Conservation (phyloP, 2,329 filamentous ascomycete genomes). For the Zymoseptoria tritici region DNA sequence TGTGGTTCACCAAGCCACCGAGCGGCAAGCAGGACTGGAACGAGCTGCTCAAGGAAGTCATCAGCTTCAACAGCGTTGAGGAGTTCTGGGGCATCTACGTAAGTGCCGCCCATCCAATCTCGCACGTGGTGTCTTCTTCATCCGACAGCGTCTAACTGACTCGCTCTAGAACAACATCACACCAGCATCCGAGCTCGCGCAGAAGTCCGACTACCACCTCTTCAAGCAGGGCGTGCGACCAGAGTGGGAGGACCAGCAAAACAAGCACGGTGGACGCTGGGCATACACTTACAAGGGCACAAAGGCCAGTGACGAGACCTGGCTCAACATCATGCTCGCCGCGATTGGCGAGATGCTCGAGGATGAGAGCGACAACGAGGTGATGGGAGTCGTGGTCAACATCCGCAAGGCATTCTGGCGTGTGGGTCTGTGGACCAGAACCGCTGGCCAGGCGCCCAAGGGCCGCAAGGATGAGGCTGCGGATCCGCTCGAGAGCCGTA, state of each 20-base stretch:
- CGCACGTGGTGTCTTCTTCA: neutral
- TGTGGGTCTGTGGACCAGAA: conserved; percentile 94
- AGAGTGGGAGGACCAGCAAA: conserved; percentile 97
- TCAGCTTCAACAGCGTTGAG: conserved; percentile 96
- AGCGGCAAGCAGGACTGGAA: conserved; percentile 98
- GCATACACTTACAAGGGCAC: conserved; percentile 98
- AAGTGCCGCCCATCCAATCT: conserved; percentile 37
- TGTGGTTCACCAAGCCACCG: conserved; percentile 99
- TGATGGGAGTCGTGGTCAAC: conserved; percentile 99
- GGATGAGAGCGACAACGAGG: conserved; percentile 86
- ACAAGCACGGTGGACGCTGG: conserved; percentile 99
- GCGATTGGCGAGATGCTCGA: conserved; percentile 98
- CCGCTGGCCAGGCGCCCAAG: conserved; percentile 73
- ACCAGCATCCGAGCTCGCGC: conserved; percentile 84
- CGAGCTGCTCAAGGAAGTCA: conserved; percentile 94
- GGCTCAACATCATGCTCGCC: conserved; percentile 93
- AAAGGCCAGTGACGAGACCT: conserved; percentile 90
- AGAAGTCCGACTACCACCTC: conserved; percentile 98
- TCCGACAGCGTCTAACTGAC: conserved; percentile 9
- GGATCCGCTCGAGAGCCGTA: conserved; percentile 66
- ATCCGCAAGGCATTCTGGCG: conserved; percentile 97
- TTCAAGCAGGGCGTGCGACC: conserved; percentile 97
- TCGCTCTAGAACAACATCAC: conserved; percentile 86
- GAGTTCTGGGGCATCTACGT: conserved; percentile 99
- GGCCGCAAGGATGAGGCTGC: conserved; percentile 47